These are phyloP conservation scores for Phycomyces blakesleeanus DNA, from an alignment of 192 early-diverging fungal species.

Conservation along the genomic window DNA sequence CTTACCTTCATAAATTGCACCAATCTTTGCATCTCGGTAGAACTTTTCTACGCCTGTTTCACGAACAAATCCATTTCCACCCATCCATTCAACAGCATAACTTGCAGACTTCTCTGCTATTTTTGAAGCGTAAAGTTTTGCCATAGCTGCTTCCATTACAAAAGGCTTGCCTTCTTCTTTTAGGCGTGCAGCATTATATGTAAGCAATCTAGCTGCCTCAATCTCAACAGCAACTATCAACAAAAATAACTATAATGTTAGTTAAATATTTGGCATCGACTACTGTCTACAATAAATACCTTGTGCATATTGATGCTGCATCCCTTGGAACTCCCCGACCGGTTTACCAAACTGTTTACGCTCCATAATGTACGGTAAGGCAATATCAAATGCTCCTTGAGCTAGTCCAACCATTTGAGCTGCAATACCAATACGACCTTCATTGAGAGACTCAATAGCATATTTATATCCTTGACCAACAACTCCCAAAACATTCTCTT, in stretches of 20 bases:
- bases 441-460: constrained; percentile 97
- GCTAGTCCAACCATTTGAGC: constrained; percentile 98
- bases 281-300: too few relatives aligned
- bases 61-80: constrained; percentile 95
- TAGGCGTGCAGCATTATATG: constrained; percentile 95
- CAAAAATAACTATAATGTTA: too few relatives aligned
- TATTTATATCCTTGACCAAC: constrained; percentile 97
- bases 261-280: too few relatives aligned
- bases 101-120: constrained; percentile 85
- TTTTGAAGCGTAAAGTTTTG: constrained; percentile 93
- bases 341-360: constrained; percentile 86
- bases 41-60: constrained; percentile 77
- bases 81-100: constrained; percentile 94
- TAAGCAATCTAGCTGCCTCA: constrained; percentile 93
- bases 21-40: constrained; percentile 96
- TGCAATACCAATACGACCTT: constrained; percentile 97
- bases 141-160: constrained; percentile 97
- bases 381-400: constrained; percentile 87
- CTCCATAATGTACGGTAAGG: constrained; percentile 89
- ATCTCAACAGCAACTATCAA: constrained; percentile 79
- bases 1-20: constrained; percentile 84
- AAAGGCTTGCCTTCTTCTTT: constrained; percentile 91
- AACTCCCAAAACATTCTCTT: constrained; percentile 83
- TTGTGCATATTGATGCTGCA: constrained; percentile 62
- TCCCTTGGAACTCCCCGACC: constrained; percentile 82